Base-by-base conservation (phyloP, 2,329 filamentous ascomycete genomes). In the Dothideomycetes sp. region DNA sequence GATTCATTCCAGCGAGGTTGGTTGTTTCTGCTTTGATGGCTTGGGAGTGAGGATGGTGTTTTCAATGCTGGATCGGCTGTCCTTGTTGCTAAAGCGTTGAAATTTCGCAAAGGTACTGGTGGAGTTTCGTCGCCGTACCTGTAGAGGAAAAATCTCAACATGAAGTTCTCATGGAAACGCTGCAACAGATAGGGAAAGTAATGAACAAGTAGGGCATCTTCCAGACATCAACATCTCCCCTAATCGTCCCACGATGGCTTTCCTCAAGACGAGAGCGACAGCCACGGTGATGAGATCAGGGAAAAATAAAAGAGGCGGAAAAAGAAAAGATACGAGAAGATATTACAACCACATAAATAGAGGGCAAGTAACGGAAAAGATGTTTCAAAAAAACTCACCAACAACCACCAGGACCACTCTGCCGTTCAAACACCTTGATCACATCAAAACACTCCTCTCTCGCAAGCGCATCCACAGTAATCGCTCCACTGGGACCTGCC, bases 351-450 rank as follows among this genome's bases (percentile, higher is more conserved):
- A n/a, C n/a, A n/a, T n/a, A n/a, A n/a, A n/a, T n/a, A n/a, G n/a
- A n/a, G n/a, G n/a, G n/a, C n/a, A n/a, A n/a, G n/a, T n/a, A n/a
- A n/a, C n/a, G n/a, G n/a, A n/a, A 17, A 18, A 10, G 22, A 17
- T 24, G 6, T 16, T 18, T 10, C n/a, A 19, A 15, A 39, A 66
- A 55, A 12, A 40, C 37, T 28, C 54, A 78, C 77, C 76, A 81
- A 41, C 72, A 77, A 13, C 77, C 77, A 36, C 76, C 77, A 1
- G 74, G 63, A 11, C 64, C 66, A 45, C 76, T 72, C 36, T 74
- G 68, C 19, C 76, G 63, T 52, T 81, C 77, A 52, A 80, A 81
- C 0, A 80, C 73, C 5, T 73, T 67, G 41, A 80, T 74, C 2
- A 63, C 55, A 44, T 78, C 71, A 50, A 80, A 80, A 0, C 60